A percentile compares a stretch with the other conserved stretches of the same genome.
Evolutionary conservation across 139 green algal species (phyloP).

Genomic region (Haematococcus sp.): DNA sequence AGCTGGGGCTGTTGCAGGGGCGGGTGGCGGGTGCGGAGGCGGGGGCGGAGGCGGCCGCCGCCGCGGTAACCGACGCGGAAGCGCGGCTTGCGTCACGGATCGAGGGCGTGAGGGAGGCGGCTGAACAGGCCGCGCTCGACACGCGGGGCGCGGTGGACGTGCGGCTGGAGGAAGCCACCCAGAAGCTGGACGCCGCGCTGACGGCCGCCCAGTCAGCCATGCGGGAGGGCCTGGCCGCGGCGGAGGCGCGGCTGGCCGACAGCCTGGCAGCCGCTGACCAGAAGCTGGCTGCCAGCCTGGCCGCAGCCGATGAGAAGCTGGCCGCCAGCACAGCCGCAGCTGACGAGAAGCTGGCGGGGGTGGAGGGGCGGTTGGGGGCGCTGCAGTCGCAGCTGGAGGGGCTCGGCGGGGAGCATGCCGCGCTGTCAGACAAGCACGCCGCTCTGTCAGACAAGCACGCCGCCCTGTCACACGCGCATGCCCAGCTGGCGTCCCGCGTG

Average conservation of each 20-base stretch:
- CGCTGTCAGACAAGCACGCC: no score
- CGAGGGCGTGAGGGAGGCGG: no score
- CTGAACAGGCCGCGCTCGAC: no score
- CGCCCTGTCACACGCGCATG: no score
- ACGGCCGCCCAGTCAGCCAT: neutral
- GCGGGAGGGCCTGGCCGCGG: neutral
- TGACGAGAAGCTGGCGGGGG: conserved; percentile 4
- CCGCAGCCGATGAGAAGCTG: neutral
- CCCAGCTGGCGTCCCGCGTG: neutral
- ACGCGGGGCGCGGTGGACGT: neutral
- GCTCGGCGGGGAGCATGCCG: neutral
- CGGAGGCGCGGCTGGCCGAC: no score
- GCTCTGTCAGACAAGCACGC: no score
- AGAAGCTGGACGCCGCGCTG: conserved; percentile 10
- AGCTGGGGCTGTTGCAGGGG: neutral
- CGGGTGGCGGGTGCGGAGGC: neutral
- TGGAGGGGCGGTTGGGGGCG: neutral
- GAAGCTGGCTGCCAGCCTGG: no score
- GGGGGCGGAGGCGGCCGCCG: no score
- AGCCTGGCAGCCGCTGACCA: no score
- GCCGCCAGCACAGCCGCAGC: neutral
- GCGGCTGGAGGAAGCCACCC: conserved; percentile 1
- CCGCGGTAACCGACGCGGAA: no score
- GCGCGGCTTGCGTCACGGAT: no score
- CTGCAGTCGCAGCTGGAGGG: neutral